Evolutionary conservation across 192 early-diverging fungal genomes (phyloP).

Genomic region (Coemansia sp.): DNA sequence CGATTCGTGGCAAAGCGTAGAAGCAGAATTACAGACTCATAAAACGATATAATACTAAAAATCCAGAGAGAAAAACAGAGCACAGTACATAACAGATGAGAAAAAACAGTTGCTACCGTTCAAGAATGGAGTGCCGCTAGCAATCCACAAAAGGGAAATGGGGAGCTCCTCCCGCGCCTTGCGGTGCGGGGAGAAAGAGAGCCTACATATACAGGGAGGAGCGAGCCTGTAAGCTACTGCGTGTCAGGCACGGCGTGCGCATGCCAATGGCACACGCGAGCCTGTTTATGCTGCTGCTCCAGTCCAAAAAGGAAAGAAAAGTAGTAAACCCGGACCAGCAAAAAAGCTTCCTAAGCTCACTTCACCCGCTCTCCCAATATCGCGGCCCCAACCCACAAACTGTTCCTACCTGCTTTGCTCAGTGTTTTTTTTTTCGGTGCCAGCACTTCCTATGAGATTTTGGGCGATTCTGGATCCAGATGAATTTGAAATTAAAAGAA

Average conservation of each 20-base stretch:
- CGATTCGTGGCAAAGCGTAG: not conserved
- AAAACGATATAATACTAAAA: not conserved
- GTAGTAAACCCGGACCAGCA: not conserved
- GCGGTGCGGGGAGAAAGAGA: not conserved
- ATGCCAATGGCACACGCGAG: not conserved
- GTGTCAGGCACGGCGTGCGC: not conserved
- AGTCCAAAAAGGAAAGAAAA: not conserved
- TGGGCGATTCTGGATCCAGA: not conserved
- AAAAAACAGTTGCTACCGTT: not conserved
- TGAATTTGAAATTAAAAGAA: not conserved
- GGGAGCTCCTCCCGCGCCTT: not conserved
- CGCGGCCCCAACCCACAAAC: not conserved
- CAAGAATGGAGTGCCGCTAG: not conserved
- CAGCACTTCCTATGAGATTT: not conserved
- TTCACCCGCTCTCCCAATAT: not conserved
- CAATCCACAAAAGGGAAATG: not conserved
- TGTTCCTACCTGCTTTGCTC: not conserved
- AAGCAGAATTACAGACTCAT: not conserved
- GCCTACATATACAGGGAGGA: no score
- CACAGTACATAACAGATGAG: not conserved
- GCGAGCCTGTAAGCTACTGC: not conserved
- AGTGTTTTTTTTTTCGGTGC: not conserved
- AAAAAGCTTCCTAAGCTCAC: not conserved
- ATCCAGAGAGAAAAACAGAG: not conserved
- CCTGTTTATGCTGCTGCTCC: not conserved